Base-by-base conservation (phyloP, 306 rosid species). In the Lagenaria siceraria region DNA sequence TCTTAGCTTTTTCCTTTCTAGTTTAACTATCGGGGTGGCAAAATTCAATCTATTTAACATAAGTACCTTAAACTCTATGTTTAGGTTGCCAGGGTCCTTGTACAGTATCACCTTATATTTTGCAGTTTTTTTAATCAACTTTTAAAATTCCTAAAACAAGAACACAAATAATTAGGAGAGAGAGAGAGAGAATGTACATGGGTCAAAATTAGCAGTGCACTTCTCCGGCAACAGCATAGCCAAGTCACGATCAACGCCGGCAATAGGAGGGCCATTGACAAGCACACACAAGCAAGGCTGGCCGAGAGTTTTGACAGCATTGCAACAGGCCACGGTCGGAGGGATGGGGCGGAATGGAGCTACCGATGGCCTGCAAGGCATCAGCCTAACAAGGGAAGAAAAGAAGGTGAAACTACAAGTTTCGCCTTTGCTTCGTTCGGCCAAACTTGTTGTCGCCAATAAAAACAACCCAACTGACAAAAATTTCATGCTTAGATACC, bases 301-400 rank as follows among this genome's bases (percentile, higher is more conserved):
- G 25, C 80, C 80, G 15, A 77, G 59, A 10, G 59, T 11, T 77
- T 18, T 48, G 80, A 61, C 29, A 36, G 73, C 80, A 24, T 27
- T 62, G 69, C 80, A 61, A 12, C 80, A 77, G 42, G 80, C 80
- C 14, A 46, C 73, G 25, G 55, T 77, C 53, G 61, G 80, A 22
- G 80, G 73, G n/a, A 87, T 78, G 18, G 97, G 88, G 81, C 96
- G 88, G 29, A 89, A 92, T 21, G 99, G 96, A 42, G 89, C 85
- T 21, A 95, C 96, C 21, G 97, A 85, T 21, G 90, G 84, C 80
- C 99, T 88, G 79, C 97, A 95, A 40, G 97, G 97, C 38, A 92
- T 89, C 33, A 95, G 89, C 77, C 91, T 92, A 83, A 92, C 88
- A 15, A 95, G 92, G 6, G 99, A 83, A 4, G 96, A 85, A 71